Base-by-base conservation (phyloP, 1,284 basidiomycete species). In the Pyrrhoderma noxium region DNA sequence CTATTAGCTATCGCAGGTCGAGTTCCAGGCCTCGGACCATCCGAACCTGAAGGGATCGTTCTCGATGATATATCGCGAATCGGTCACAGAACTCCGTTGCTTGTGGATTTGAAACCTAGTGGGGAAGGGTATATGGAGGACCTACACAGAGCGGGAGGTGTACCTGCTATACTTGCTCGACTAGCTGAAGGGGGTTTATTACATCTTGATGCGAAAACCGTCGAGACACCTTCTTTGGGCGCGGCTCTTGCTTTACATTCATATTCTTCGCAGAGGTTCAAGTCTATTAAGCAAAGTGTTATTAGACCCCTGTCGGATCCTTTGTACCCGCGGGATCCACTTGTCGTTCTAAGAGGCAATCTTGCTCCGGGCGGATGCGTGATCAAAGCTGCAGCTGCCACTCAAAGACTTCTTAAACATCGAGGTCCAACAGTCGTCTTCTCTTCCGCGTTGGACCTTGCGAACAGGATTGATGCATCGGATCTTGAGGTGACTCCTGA, bases 101-200 rank as follows among this genome's bases (percentile, higher is more conserved):
- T 73, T 7, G 65, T 68, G 16, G 67, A 73, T 52, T 60, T 73
- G 39, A 71, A 73, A 58, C 71, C 71, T 0, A 64, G 63, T 1
- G 71, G 70, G 1, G 57, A 57, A 8, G 69, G 68, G 54, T 67
- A 70, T 52, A 68, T 71, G 66, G 68, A 70, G 52, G 71, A 72
- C 55, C 61, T 72, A 11, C 66, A 71, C 59, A 62, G 64, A 23
- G 68, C 67, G 7, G 71, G 71, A 13, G 71, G 71, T 8, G 58
- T 73, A 0, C 70, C 70, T 3, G 59, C 55, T 0, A 57, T 66
- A 2, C 58, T 67, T 3, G 49, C 54, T 5, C 42, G 57, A 22
- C 58, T 66, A 0, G 45, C 53, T 1, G 55, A 58, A 22, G 48
- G 48, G 8, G 40, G 43, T 4, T 53, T 65, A 2, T 58, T 67